phyloP scores from a whole-genome alignment of 805 yeast genomes.

The Groenewaldozyma salmanticensis region DNA sequence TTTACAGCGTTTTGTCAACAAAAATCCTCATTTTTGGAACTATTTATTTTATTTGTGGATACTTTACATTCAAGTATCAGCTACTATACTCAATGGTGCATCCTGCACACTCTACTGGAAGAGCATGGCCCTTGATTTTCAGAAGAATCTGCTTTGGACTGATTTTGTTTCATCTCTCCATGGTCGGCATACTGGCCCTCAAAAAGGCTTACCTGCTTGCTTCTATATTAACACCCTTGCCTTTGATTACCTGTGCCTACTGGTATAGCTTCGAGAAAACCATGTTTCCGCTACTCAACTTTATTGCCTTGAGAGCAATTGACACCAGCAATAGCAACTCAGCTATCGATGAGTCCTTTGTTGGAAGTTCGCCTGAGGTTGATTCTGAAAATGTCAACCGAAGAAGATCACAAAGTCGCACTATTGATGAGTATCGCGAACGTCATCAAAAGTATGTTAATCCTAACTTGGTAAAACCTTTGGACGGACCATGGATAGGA shows the following conservation, averaged over 20 bases:
- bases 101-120: constrained; percentile 94
- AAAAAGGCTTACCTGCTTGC: constrained; percentile 74
- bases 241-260: constrained; percentile 53
- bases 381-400: constrained; percentile 5
- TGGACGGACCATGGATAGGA: constrained; percentile 81
- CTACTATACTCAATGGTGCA: constrained; percentile 84
- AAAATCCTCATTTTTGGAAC: constrained; percentile 79
- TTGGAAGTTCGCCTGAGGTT: not conserved
- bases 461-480: constrained; percentile 55
- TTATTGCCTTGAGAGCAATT: constrained; percentile 80
- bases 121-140: constrained; percentile 87
- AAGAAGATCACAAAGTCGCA: constrained; percentile 29
- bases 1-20: constrained; percentile 83
- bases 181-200: constrained; percentile 82
- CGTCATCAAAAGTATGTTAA: constrained; percentile 61
- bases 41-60: constrained; percentile 75
- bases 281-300: constrained; percentile 70
- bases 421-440: constrained; percentile 75
- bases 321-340: constrained; percentile 23
- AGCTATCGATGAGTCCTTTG: constrained; percentile 1
- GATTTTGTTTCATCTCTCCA: constrained; percentile 76
- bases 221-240: constrained; percentile 62
- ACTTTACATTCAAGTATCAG: constrained; percentile 84
- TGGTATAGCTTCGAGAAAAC: constrained; percentile 75
- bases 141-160: constrained; percentile 76